Evolutionary conservation across 2,329 filamentous ascomycete species (phyloP), one percentile per base, ranked within the genome.

Genomic region (Chrysoporthe puriensis): DNA sequence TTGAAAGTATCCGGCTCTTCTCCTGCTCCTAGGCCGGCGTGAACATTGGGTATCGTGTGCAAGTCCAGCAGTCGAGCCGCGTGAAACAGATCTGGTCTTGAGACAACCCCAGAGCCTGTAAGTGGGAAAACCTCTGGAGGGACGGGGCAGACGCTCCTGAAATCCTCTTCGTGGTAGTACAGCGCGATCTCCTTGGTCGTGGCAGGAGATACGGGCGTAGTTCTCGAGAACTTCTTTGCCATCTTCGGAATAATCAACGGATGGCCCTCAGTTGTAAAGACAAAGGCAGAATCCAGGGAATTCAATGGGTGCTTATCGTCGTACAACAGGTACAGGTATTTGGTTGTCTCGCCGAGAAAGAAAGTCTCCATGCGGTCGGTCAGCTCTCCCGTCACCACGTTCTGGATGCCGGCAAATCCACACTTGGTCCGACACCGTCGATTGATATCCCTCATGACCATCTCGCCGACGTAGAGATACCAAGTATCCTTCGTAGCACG

Each of bases 301-400:
- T 98, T 98, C 54, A 99, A 81, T 0, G 94, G 93, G 79, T 98
- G 96, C 16, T 89, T 85, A 4, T 90, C 86, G 72, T 97, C 92
- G 77, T 96, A 98, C 2, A 98, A 86, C 65, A 99, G 82, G 77
- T 96, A 98, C 70, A 99, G 83, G 77, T 99, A 99, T 79, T 98
- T 97, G 57, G 93, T 90, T 1, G 96, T 99, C 79, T 99, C 96
- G 16, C 96, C 95, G 0, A 99, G 85, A 75, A 98, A 98, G 84
- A 98, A 99, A 77, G 95, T 98, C 79, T 99, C 96, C 96, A 98
- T 98, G 44, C 96, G 91, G 77, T 99, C 94, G 73, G 88, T 92
- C 78, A 93, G 88, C 79, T 97, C 93, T 3, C 95, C 95, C 5
- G 87, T 92, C 44, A 90, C 83, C 9, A 95, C 92, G 76, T 94